Evolutionary conservation across 106 monocot genomes (phyloP), one percentile per base, ranked within the genome.

Genomic region (Acorus gramineus): DNA sequence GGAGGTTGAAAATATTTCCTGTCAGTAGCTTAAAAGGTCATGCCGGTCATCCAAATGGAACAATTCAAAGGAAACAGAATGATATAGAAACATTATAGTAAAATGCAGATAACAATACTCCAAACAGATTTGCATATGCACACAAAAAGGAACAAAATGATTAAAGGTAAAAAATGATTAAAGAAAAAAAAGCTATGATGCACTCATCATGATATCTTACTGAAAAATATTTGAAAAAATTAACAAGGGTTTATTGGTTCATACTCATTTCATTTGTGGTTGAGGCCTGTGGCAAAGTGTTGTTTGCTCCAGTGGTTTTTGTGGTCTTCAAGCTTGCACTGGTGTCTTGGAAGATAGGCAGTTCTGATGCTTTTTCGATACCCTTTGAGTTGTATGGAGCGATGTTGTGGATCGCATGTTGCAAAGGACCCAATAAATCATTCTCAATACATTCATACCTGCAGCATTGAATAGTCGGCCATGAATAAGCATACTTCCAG

Each of bases 391-490:
- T 86, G 62, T 95, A 95, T 14, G 95, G 95, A 62, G 95, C 81
- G 74, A 95, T 94, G 63, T 86, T 84, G 47, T 95, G 95, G 42
- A 77, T 77, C 2, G 77, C 70, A 46, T 75, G 75, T 44, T 69
- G 71, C 3, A 87, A 73, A 2, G 90, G 80, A 68, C 86, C 86
- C 71, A 95, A 60, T 28, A 95, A 78, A 7, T 95, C 95, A 80
- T 95, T 87, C 61, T 90, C 90, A 52, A 95, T 90, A 70, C 84
- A 90, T 56, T 87, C 71, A 42, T 87, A 95, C 86, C 95, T 92
- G 77, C 63, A 72, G 28, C 28, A 28, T 28, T 28, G 28, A 28
- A 28, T 28, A 1, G 28, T 28, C 28, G 28, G 28, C 28, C 28
- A 28, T 28, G 28, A 28, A 28, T 28, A 28, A 28, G 28, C 28